phyloP scores from a whole-genome alignment of 495 filamentous ascomycete genomes.

The Tuber indicum region DNA sequence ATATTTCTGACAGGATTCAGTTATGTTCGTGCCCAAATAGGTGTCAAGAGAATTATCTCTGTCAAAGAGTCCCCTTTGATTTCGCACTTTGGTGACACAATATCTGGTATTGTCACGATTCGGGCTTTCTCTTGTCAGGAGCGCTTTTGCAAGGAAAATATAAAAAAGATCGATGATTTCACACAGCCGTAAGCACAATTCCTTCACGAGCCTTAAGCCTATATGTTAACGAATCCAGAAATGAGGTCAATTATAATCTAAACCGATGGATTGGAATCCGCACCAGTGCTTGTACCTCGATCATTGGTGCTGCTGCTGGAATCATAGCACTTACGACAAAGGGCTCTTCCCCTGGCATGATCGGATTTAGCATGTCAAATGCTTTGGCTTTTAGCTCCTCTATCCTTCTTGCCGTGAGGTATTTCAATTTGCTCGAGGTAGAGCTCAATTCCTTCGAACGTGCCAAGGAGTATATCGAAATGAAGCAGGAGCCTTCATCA shows the following conservation, averaged over 20 bases:
- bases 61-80: conserved; percentile 45
- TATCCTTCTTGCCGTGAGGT: conserved; percentile 28
- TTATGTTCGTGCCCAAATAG: conserved; percentile 43
- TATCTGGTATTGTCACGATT: conserved; percentile 46
- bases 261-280: conserved; percentile 47
- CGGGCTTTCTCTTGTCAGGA: conserved; percentile 42
- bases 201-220: not conserved
- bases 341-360: conserved; percentile 42
- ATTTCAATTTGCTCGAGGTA: conserved; percentile 21
- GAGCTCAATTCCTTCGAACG: conserved; percentile 44
- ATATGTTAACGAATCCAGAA: conserved; percentile 5
- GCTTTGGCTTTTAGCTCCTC: conserved; percentile 39
- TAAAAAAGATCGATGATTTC: conserved; percentile 36
- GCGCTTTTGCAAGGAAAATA: conserved; percentile 37
- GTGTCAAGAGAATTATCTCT: conserved; percentile 44
- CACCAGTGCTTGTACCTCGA: conserved; percentile 44
- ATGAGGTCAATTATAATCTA: conserved; percentile 44
- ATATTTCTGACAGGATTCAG: not conserved
- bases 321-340: conserved; percentile 43
- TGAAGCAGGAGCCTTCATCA: conserved; percentile 45
- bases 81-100: conserved; percentile 47
- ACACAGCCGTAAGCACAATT: conserved; percentile 16
- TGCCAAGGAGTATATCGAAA: conserved; percentile 50
- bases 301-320: conserved; percentile 44
- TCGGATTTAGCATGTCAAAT: conserved; percentile 46